Conservation (phyloP, 371 early-diverging fungal species). For the Haplosporangium sp. region DNA sequence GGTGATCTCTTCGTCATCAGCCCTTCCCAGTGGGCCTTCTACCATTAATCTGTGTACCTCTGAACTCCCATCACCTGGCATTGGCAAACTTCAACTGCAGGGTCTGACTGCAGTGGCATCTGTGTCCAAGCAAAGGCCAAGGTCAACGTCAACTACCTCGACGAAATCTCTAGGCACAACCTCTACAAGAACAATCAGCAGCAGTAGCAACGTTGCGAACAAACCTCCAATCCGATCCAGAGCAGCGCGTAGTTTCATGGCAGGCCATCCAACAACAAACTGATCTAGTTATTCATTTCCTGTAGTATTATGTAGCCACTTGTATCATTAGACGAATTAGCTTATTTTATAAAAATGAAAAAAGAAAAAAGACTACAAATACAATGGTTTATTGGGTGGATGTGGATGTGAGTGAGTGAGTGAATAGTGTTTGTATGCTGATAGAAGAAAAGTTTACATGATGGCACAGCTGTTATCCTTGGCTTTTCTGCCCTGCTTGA, state of each 20-base stretch:
- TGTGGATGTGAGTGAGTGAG: neutral
- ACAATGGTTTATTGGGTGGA: neutral
- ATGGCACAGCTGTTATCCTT: constrained; percentile 37
- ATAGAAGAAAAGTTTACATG: constrained; percentile 24
- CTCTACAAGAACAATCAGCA: neutral
- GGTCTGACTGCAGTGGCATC: neutral
- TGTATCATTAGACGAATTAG: neutral
- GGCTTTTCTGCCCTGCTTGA: constrained; percentile 27
- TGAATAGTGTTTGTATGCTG: too few relatives aligned
- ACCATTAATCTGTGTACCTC: neutral
- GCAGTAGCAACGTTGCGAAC: neutral
- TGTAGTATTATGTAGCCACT: neutral
- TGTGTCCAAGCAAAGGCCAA: neutral
- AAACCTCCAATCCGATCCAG: constrained; percentile 23
- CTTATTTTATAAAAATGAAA: neutral
- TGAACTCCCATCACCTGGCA: constrained; percentile 3
- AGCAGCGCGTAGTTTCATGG: constrained; percentile 37
- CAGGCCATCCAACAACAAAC: constrained; percentile 24
- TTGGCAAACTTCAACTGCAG: constrained; percentile 20
- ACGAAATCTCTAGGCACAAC: neutral
- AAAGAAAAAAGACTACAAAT: neutral
- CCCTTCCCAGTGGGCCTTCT: neutral
- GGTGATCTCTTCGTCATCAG: constrained; percentile 18
- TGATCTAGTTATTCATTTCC: constrained; percentile 3
- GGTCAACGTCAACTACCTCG: constrained; percentile 18